A percentile compares a stretch with the other conserved stretches of the same genome.
Evolutionary conservation across 495 filamentous ascomycete genomes (phyloP).

Genomic region (Neurospora cerealis): DNA sequence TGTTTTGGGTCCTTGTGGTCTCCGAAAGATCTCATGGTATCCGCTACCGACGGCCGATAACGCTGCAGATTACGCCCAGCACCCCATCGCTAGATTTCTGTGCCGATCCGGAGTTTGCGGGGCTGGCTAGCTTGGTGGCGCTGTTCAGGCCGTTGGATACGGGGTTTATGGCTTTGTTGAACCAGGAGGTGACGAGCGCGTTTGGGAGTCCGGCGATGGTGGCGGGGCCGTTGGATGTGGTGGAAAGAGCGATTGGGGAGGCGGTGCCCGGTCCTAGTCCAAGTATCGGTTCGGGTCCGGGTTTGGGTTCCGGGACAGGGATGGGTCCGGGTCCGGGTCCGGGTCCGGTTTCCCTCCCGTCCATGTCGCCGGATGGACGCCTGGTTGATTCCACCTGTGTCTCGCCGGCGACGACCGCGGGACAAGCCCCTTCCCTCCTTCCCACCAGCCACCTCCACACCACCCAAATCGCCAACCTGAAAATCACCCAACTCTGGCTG

Average conservation of each 20-base stretch:
- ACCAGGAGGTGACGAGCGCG: slow-evolving; percentile 37
- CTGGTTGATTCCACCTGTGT: slow-evolving; percentile 41
- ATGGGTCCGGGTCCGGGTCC: not conserved
- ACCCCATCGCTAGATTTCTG: slow-evolving; percentile 14
- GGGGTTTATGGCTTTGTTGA: slow-evolving; percentile 54
- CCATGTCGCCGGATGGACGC: not conserved
- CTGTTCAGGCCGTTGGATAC: slow-evolving; percentile 61
- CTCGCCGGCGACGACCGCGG: not conserved
- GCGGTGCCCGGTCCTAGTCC: slow-evolving; percentile 16
- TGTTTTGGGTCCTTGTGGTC: slow-evolving; percentile 56
- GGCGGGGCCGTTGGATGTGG: slow-evolving; percentile 17
- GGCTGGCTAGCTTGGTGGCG: slow-evolving; percentile 50
- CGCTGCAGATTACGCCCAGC: slow-evolving; percentile 41
- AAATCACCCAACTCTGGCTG: slow-evolving; percentile 66
- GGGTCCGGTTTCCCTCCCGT: not conserved
- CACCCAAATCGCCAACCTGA: slow-evolving; percentile 60
- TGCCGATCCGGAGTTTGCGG: slow-evolving; percentile 38
- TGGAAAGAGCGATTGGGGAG: slow-evolving; percentile 49
- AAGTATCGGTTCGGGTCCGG: not conserved
- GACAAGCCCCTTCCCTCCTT: too few relatives aligned
- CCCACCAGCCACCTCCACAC: slow-evolving; percentile 40
- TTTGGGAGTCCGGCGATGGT: slow-evolving; percentile 29
- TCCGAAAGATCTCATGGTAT: slow-evolving; percentile 64
- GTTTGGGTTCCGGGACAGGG: too few relatives aligned
- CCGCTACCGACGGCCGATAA: slow-evolving; percentile 57